phyloP scores from a whole-genome alignment of 1,284 basidiomycete species.

The Marasmius fiardii region DNA sequence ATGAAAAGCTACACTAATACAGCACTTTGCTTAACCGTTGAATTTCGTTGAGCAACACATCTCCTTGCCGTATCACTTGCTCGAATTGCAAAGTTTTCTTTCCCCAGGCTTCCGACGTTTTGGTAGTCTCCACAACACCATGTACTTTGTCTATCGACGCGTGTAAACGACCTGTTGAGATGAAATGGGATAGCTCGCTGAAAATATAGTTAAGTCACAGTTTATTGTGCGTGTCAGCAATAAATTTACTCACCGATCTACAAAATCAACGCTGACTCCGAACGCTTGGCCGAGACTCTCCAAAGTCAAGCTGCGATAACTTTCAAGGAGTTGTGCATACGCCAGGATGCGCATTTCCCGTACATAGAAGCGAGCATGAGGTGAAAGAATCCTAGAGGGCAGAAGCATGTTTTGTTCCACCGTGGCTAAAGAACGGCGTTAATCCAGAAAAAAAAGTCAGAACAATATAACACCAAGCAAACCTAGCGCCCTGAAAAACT shows the following conservation, averaged over 20 bases:
- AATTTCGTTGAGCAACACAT: conserved; percentile 80
- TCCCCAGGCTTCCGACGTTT: conserved; percentile 47
- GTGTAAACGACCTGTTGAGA: conserved; percentile 85
- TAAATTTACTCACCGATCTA: conserved; percentile 68
- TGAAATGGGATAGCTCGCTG: conserved; percentile 91
- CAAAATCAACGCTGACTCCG: conserved; percentile 86
- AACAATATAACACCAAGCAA: conserved; percentile 18
- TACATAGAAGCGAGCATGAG: conserved; percentile 89
- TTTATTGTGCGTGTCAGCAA: conserved; percentile 1
- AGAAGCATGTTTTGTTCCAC: conserved; percentile 87
- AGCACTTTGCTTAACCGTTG: conserved; percentile 75
- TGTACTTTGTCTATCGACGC: conserved; percentile 94
- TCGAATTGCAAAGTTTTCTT: conserved; percentile 91
- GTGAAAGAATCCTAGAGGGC: conserved; percentile 81
- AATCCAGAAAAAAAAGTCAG: conserved; percentile 5
- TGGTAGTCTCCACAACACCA: conserved; percentile 92
- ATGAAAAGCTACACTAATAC: conserved; percentile 37
- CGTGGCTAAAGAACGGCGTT: conserved; percentile 50
- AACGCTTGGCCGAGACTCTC: conserved; percentile 87
- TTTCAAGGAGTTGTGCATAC: conserved; percentile 90
- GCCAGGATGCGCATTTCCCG: conserved; percentile 97
- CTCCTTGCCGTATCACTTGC: conserved; percentile 84
- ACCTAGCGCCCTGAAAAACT: conserved; percentile 91
- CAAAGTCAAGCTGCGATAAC: conserved; percentile 87
- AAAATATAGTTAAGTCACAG: not conserved